phyloP scores from a whole-genome alignment of 1,284 basidiomycete genomes.

The Flammula alnicola region DNA sequence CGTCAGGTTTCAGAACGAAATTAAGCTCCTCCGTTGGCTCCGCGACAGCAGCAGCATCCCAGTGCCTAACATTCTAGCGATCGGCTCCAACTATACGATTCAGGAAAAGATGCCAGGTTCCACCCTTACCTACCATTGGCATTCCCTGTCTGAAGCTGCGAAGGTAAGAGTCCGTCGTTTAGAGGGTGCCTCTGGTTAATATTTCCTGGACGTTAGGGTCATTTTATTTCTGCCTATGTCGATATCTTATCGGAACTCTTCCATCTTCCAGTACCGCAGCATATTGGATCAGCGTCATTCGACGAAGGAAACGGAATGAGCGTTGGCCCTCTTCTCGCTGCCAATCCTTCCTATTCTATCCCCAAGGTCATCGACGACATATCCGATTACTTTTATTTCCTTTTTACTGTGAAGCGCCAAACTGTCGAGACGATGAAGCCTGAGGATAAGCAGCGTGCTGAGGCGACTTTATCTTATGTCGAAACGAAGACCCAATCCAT shows the following conservation, averaged over 20 bases:
- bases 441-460: not conserved
- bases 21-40: slow-evolving; percentile 3
- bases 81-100: slow-evolving; percentile 3
- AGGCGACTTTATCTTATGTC: not conserved
- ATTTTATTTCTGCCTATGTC: not conserved
- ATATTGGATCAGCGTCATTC: not conserved
- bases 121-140: not conserved
- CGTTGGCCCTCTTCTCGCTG: not conserved
- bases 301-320: not conserved
- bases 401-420: not conserved
- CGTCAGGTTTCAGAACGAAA: slow-evolving; percentile 1
- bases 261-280: not conserved
- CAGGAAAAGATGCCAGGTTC: slow-evolving; percentile 7
- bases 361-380: not conserved
- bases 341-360: not conserved
- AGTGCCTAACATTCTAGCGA: not conserved
- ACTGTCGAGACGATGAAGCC: not conserved
- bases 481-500: not conserved
- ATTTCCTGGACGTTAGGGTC: not conserved
- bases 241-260: not conserved
- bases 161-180: not conserved
- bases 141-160: not conserved
- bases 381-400: too few relatives aligned
- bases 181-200: too few relatives aligned
- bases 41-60: slow-evolving; percentile 1